A percentile compares a stretch with the other conserved stretches of the same genome.
Conservation (phyloP, 108 stramenopile species). For the Licmophora abbreviata region DNA sequence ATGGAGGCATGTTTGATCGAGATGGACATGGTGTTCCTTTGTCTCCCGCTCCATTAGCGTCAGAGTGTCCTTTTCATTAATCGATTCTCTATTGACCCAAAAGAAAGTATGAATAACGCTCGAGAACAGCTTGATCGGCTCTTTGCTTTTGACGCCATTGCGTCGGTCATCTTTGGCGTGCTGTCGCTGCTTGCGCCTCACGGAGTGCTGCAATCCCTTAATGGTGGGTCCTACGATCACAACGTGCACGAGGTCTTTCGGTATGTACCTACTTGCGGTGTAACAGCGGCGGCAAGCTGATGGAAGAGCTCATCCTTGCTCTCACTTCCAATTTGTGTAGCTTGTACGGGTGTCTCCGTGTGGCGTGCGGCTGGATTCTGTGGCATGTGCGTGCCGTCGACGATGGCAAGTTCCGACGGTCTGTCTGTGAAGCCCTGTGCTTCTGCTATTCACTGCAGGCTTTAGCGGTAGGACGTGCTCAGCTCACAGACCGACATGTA, state of each 20-base stretch:
- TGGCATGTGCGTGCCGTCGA: constrained; percentile 69
- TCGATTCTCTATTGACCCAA: not conserved
- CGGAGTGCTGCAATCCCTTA: constrained; percentile 32
- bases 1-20: too few species aligned
- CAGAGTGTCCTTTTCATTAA: not conserved
- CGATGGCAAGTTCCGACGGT: constrained; percentile 73
- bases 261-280: constrained; percentile 17
- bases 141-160: constrained; percentile 57
- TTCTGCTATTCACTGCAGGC: constrained; percentile 72
- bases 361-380: constrained; percentile 79
- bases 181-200: constrained; percentile 67
- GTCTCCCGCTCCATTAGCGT: too few species aligned
- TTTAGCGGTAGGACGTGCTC: constrained; percentile 64
- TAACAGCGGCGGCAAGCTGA: not conserved
- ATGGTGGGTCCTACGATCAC: constrained; percentile 63
- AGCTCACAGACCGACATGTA: constrained; percentile 59
- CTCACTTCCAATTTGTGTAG: constrained; percentile 12
- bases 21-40: too few species aligned
- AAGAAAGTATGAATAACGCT: constrained; percentile 2
- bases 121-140: constrained; percentile 50
- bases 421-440: constrained; percentile 74
- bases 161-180: constrained; percentile 53
- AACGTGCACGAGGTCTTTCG: constrained; percentile 68
- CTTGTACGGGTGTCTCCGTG: constrained; percentile 72
- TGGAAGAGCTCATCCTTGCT: not conserved